Percentiles rank a stretch among this genome's conserved stretches.
Evolutionary conservation across 495 filamentous ascomycete species (phyloP).

Genomic region (Tuber microsphaerosporum): DNA sequence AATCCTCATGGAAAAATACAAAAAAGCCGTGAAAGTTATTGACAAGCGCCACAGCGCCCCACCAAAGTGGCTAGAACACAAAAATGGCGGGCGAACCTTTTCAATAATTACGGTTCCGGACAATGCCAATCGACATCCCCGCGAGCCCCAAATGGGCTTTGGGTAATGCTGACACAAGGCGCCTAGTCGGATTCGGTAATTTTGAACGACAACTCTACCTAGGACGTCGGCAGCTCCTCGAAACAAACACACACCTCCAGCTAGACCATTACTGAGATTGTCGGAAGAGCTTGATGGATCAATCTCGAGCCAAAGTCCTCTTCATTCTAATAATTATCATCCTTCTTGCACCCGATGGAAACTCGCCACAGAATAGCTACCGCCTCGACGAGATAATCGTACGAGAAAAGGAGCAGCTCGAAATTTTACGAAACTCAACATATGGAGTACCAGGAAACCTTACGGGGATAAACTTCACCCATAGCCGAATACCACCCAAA

Average conservation of each 20-base stretch:
- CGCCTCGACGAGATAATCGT: slow-evolving; percentile 31
- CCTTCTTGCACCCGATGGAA: slow-evolving; percentile 34
- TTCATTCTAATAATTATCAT: slow-evolving; percentile 39
- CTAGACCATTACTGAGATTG: slow-evolving; percentile 6
- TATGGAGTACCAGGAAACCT: slow-evolving; percentile 39
- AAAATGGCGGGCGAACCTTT: too few relatives aligned
- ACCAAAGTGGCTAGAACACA: neutral
- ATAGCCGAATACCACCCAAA: slow-evolving; percentile 28
- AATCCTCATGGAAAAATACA: too few relatives aligned
- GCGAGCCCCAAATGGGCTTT: neutral
- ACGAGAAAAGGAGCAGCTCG: slow-evolving; percentile 33
- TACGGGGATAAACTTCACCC: slow-evolving; percentile 27
- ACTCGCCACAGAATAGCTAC: slow-evolving; percentile 28
- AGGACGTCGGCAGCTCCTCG: neutral
- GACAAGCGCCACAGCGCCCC: too few relatives aligned
- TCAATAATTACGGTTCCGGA: too few relatives aligned
- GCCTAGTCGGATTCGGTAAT: neutral
- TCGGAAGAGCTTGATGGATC: slow-evolving; percentile 32
- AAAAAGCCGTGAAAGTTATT: too few relatives aligned
- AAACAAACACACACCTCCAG: slow-evolving; percentile 11
- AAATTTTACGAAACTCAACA: slow-evolving; percentile 37
- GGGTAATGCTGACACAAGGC: neutral
- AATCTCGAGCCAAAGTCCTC: slow-evolving; percentile 35
- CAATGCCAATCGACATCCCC: too few relatives aligned
- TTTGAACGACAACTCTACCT: neutral